Evolutionary conservation across 495 filamentous ascomycete genomes (phyloP), one percentile per base, ranked within the genome.

Genomic region (Polyplosphaeria fusca): DNA sequence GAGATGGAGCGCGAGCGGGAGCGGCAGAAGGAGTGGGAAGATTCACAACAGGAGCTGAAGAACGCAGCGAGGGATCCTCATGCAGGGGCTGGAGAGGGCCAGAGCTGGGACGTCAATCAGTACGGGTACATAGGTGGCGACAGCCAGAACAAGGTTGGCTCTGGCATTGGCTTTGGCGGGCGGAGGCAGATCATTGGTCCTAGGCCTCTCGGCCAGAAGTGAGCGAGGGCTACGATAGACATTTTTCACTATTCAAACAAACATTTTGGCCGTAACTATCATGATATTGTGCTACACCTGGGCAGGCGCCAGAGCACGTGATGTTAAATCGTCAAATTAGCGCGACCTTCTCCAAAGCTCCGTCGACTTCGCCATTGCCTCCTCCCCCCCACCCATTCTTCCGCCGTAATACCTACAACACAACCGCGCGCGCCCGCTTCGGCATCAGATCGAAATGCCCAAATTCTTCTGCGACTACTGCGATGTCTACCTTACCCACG

Each of bases 401-500:
- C n/a, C n/a, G n/a, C n/a, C n/a, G n/a, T n/a, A n/a, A n/a, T n/a
- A n/a, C n/a, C n/a, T n/a, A n/a, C n/a, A n/a, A n/a, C n/a, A n/a
- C n/a, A n/a, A n/a, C n/a, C n/a, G n/a, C n/a, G n/a, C n/a, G n/a
- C n/a, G n/a, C n/a, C n/a, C n/a, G n/a, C n/a, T n/a, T n/a, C n/a
- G n/a, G n/a, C n/a, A n/a, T n/a, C n/a, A n/a, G n/a, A n/a, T 42
- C 39, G 71, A 86, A 79, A 25, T 50, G 57, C 49, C 37, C 67
- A 69, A 63, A 86, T 81, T 86, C 82, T 87, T 87, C 69, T 87
- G 84, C 79, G 93, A 98, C 72, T 98, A 97, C 78, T 98, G 93
- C 82, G 93, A 98, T 86, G 94, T 98, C 72, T 98, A 98, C 80
- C 87, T 98, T 63, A 98, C 94, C 54, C 93, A 98, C 79, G 94